phyloP scores from a whole-genome alignment of 441 rosid species.

The Arabidopsis hybrid region DNA sequence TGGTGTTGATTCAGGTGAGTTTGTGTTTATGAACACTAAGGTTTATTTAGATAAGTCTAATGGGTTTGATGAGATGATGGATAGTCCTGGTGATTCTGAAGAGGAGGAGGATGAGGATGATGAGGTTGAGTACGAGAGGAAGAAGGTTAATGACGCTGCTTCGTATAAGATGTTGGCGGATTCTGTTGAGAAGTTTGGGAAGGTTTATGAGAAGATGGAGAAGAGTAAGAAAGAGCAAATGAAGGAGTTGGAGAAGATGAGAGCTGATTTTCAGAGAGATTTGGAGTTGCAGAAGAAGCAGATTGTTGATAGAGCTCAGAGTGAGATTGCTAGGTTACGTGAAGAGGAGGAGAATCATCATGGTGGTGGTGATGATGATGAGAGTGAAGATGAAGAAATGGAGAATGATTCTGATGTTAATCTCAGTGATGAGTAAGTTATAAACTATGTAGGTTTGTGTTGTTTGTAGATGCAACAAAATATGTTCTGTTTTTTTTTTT shows the following conservation, averaged over 20 bases:
- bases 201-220: constrained; percentile 93
- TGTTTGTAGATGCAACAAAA: background rate
- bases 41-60: constrained; percentile 70
- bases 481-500: background rate
- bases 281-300: constrained; percentile 86
- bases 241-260: constrained; percentile 90
- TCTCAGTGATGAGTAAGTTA: constrained; percentile 57
- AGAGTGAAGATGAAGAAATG: constrained; percentile 38
- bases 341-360: constrained; percentile 56
- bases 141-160: constrained; percentile 59
- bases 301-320: constrained; percentile 82
- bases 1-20: constrained; percentile 91
- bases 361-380: constrained; percentile 28
- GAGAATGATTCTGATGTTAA: constrained; percentile 63
- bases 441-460: constrained; percentile 19
- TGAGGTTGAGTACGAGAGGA: constrained; percentile 70
- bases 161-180: constrained; percentile 76
- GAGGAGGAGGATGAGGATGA: constrained; percentile 49
- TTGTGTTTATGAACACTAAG: constrained; percentile 71
- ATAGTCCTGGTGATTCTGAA: constrained; percentile 83
- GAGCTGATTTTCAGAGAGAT: constrained; percentile 87
- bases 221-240: constrained; percentile 78
- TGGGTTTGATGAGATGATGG: constrained; percentile 88
- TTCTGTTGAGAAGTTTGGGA: constrained; percentile 78
- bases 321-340: constrained; percentile 73